phyloP scores from a whole-genome alignment of 306 rosid genomes.

The Sicyos baderoa region DNA sequence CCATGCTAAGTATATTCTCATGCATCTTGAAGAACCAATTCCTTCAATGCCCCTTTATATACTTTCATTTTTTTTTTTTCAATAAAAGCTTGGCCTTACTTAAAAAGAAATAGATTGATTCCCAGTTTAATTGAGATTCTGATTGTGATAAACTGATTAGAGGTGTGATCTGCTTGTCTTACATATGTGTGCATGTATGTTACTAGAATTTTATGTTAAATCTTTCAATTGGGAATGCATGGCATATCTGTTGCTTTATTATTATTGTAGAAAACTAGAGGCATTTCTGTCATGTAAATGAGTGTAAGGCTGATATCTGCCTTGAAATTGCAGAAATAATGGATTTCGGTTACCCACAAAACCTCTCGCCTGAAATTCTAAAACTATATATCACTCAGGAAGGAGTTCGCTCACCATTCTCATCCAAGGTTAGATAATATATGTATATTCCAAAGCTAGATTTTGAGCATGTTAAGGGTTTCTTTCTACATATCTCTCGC shows the following conservation, averaged over 20 bases:
- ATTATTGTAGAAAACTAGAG: neutral
- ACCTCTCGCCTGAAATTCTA: slow-evolving; percentile 92
- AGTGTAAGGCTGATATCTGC: slow-evolving; percentile 4
- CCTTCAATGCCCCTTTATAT: neutral
- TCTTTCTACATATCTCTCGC: slow-evolving; percentile 9
- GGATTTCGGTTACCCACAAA: slow-evolving; percentile 99
- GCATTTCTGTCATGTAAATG: slow-evolving; percentile 19
- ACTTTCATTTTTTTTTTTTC: neutral
- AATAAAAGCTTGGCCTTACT: neutral
- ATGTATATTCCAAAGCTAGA: neutral
- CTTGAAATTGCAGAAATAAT: slow-evolving; percentile 67
- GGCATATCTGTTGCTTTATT: slow-evolving; percentile 2
- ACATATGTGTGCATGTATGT: neutral
- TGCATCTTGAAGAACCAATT: neutral
- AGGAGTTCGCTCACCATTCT: slow-evolving; percentile 97
- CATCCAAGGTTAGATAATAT: slow-evolving; percentile 67
- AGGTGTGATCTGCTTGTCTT: neutral
- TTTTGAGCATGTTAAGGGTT: slow-evolving; percentile 9
- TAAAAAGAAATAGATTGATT: neutral
- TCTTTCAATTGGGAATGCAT: neutral
- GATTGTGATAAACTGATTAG: slow-evolving; percentile 1
- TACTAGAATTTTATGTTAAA: neutral
- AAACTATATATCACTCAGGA: slow-evolving; percentile 95
- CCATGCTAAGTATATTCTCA: neutral
- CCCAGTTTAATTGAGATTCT: neutral